Percentiles rank a stretch among this genome's conserved stretches.
These are phyloP conservation scores for Prunus yedoensis DNA, from an alignment of 331 rosid genomes.

Conservation along the genomic window DNA sequence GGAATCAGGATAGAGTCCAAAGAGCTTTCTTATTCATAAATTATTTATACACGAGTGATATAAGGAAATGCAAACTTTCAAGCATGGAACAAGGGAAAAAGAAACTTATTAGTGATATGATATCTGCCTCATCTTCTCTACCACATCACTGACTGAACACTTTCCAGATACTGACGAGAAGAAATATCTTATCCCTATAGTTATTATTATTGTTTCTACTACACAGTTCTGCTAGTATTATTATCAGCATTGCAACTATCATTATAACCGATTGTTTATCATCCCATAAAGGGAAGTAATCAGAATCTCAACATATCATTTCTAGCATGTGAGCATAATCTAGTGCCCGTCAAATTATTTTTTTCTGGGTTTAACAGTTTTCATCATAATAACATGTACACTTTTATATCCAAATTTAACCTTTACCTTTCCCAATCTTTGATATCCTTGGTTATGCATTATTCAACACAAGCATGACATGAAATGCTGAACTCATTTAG, in stretches of 20 bases:
- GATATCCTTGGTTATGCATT: background rate
- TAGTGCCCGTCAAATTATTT: background rate
- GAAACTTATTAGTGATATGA: background rate
- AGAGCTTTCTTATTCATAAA: background rate
- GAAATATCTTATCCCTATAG: background rate
- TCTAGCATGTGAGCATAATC: background rate
- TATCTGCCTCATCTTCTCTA: background rate
- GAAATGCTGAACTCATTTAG: background rate
- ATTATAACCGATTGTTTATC: background rate
- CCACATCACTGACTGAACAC: background rate
- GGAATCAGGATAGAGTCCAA: slow-evolving; percentile 7
- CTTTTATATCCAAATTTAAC: background rate
- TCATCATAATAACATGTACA: background rate
- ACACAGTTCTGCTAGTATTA: background rate
- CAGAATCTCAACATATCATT: background rate
- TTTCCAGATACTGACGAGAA: background rate
- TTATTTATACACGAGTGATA: background rate
- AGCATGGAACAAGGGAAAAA: background rate
- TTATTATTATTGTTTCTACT: background rate
- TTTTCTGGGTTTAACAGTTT: background rate
- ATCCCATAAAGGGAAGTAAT: background rate
- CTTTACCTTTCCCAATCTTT: background rate
- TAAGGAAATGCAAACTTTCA: background rate
- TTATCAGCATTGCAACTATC: background rate
- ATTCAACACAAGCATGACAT: background rate